A percentile compares a stretch with the other conserved stretches of the same genome.
Conservation (phyloP, 2,329 filamentous ascomycete species). For the Nannizzia gypsea region DNA sequence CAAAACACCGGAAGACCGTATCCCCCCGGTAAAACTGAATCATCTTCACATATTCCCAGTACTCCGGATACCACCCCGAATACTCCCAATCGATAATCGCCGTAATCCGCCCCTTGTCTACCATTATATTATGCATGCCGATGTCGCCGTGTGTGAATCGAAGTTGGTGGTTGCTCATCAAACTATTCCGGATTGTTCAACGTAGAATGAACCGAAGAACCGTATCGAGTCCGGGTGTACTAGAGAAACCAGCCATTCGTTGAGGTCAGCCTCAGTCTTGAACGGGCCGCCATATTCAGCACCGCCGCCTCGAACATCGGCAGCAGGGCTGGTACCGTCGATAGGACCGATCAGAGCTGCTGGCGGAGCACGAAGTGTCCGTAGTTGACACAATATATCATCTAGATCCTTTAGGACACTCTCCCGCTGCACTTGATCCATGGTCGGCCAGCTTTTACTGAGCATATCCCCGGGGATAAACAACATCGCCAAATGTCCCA, state of each 20-base stretch:
- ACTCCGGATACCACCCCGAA: conserved; percentile 28
- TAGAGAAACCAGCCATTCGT: conserved; percentile 16
- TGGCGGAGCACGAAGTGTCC: conserved; percentile 17
- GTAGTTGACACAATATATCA: conserved; percentile 18
- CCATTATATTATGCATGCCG: conserved; percentile 21
- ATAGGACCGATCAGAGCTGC: conserved; percentile 9
- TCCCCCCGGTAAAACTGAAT: conserved; percentile 12
- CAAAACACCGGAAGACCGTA: conserved; percentile 12
- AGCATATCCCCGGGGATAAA: conserved; percentile 17
- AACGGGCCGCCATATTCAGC: conserved; percentile 19
- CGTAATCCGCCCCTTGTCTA: conserved; percentile 11
- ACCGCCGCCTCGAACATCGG: conserved; percentile 14
- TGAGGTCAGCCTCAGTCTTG: conserved; percentile 18
- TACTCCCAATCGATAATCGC: conserved; percentile 30
- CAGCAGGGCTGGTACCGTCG: conserved; percentile 14
- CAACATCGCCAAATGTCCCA: conserved; percentile 18
- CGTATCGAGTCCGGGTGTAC: conserved; percentile 12
- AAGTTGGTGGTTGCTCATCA: conserved; percentile 15
- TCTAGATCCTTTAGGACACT: conserved; percentile 15
- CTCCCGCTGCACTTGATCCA: conserved; percentile 15
- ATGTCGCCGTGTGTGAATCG: conserved; percentile 22
- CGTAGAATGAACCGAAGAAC: conserved; percentile 13
- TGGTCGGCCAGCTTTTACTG: conserved; percentile 12
- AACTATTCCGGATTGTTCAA: conserved; percentile 9
- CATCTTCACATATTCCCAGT: conserved; percentile 27